These are phyloP conservation scores for Symbiotaphrina buchneri DNA, from an alignment of 495 filamentous ascomycete genomes.

Conservation along the genomic window DNA sequence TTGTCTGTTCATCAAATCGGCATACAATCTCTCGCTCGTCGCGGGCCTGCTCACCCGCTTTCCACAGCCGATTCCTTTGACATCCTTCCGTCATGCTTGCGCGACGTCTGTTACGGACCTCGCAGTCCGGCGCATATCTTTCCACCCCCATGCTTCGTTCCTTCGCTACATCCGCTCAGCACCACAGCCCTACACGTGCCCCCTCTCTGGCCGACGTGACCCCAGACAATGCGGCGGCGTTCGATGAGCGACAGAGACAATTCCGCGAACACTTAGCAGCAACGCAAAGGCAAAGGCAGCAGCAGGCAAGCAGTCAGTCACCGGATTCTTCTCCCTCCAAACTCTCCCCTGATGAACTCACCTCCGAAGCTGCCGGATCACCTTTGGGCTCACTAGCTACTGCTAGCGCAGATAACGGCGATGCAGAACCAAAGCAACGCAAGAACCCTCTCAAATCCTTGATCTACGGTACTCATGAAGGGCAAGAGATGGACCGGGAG, in stretches of 20 bases:
- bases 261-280: slow-evolving; percentile 68
- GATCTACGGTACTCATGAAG: slow-evolving; percentile 92
- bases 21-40: neutral
- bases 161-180: slow-evolving; percentile 40
- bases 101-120: slow-evolving; percentile 21
- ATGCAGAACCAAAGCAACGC: slow-evolving; percentile 15
- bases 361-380: slow-evolving; percentile 11
- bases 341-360: slow-evolving; percentile 14
- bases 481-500: slow-evolving; percentile 74
- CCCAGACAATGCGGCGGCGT: slow-evolving; percentile 40
- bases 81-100: slow-evolving; percentile 18
- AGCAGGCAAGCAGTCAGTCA: slow-evolving; percentile 33
- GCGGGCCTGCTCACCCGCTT: neutral
- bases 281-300: slow-evolving; percentile 48
- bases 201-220: slow-evolving; percentile 78
- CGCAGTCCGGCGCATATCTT: slow-evolving; percentile 16
- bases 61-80: too few species aligned
- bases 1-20: too few species aligned
- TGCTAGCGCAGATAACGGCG: slow-evolving; percentile 19
- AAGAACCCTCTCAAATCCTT: slow-evolving; percentile 35
- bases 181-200: slow-evolving; percentile 21
- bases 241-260: slow-evolving; percentile 59
- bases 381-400: slow-evolving; percentile 47
- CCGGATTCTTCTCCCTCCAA: slow-evolving; percentile 7
- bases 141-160: slow-evolving; percentile 16